Percentiles rank a stretch among this genome's conserved stretches.
phyloP scores from a whole-genome alignment of 2,329 filamentous ascomycete species.

The Teratosphaeriaceae sp. region DNA sequence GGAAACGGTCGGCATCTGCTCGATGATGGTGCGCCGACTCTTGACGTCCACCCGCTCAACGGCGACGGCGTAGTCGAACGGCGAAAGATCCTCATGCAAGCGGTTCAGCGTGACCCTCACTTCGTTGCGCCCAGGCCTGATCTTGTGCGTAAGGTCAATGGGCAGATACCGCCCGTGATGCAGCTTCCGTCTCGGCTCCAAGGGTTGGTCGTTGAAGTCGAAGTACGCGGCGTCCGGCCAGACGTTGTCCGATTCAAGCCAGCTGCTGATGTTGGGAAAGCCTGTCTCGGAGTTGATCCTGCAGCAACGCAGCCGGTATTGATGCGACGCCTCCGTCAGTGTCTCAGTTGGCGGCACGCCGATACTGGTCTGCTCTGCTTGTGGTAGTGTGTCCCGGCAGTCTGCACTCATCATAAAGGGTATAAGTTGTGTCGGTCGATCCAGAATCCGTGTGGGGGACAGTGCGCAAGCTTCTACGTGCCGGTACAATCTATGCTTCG shows the following conservation, averaged over 20 bases:
- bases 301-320: conserved; percentile 65
- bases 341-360: conserved; percentile 26
- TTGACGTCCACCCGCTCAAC: conserved; percentile 62
- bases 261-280: conserved; percentile 43
- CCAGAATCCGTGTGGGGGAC: conserved; percentile 35
- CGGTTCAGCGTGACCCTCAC: conserved; percentile 48
- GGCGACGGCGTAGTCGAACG: conserved; percentile 53
- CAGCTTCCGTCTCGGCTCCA: conserved; percentile 58
- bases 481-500: conserved; percentile 44
- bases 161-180: conserved; percentile 72
- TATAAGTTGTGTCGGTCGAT: conserved; percentile 35
- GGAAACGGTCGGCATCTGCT: conserved; percentile 29
- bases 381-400: background rate
- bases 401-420: conserved; percentile 41
- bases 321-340: conserved; percentile 48
- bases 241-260: conserved; percentile 55
- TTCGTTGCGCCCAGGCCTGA: conserved; percentile 55
- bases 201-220: conserved; percentile 52
- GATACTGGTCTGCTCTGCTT: background rate
- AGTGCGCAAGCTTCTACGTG: conserved; percentile 48
- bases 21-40: conserved; percentile 33
- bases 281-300: conserved; percentile 29
- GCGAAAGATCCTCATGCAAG: conserved; percentile 29
- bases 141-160: conserved; percentile 59
- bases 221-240: conserved; percentile 71